Evolutionary conservation across 164 flowering plant genomes (phyloP).

Genomic region (Berberis thunbergii): DNA sequence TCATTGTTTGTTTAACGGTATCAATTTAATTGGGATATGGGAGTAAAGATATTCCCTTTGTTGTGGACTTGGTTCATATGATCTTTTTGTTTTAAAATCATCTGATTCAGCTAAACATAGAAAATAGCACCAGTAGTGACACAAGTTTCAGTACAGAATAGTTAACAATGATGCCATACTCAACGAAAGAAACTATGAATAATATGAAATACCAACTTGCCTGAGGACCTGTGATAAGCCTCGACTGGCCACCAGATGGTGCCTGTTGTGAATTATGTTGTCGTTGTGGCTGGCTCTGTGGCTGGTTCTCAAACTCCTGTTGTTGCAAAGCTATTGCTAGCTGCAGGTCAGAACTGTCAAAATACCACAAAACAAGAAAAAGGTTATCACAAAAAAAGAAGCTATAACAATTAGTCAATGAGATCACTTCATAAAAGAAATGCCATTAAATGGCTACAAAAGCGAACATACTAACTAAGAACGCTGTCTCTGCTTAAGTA

Average conservation of each 20-base stretch:
- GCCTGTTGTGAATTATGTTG: slow-evolving; percentile 36
- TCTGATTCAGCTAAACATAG: too few species aligned
- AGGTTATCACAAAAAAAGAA: background rate
- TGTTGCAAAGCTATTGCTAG: slow-evolving; percentile 87
- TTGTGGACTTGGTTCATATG: too few species aligned
- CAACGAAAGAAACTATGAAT: background rate
- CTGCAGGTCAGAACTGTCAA: slow-evolving; percentile 73
- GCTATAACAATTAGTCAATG: background rate
- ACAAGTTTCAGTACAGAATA: background rate
- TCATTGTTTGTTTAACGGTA: too few species aligned
- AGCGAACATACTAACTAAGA: background rate
- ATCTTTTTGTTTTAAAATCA: too few species aligned
- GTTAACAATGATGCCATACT: background rate
- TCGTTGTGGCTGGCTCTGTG: slow-evolving; percentile 35
- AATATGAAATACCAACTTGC: slow-evolving; percentile 18
- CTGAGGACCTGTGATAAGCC: slow-evolving; percentile 81
- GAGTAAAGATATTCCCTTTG: too few species aligned
- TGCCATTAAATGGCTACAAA: background rate
- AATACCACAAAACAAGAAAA: background rate
- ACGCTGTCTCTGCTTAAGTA: too few species aligned
- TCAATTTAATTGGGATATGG: too few species aligned
- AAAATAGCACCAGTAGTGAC: background rate
- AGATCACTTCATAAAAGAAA: background rate
- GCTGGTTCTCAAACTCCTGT: slow-evolving; percentile 58
- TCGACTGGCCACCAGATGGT: slow-evolving; percentile 34